Percentiles rank a stretch among this genome's conserved stretches.
Conservation (phyloP, 2,329 filamentous ascomycete species). For the Zalaria sp. region DNA sequence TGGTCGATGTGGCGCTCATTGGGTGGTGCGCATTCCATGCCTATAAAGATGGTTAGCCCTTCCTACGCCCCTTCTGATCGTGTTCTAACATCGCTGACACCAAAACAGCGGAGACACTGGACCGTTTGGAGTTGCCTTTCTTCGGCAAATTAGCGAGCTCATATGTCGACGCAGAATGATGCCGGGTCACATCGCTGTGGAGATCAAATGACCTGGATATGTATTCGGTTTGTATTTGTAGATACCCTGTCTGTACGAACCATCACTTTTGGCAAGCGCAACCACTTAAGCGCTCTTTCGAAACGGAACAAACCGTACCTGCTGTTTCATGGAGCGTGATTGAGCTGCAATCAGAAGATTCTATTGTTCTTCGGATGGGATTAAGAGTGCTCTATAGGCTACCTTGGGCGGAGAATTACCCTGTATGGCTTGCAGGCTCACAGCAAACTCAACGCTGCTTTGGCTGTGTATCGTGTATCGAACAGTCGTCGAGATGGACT, state of each 20-base stretch:
- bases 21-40: constrained; percentile 63
- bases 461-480: too few species aligned
- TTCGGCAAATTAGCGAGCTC: constrained; percentile 75
- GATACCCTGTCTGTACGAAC: neutral
- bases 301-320: too few species aligned
- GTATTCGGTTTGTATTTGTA: neutral
- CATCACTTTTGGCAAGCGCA: too few species aligned
- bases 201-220: neutral
- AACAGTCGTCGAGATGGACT: too few species aligned
- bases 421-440: too few species aligned
- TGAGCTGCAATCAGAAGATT: too few species aligned
- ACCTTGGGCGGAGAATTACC: too few species aligned
- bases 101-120: constrained; percentile 43
- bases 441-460: too few species aligned
- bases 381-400: too few species aligned
- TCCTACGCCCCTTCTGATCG: neutral
- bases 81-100: neutral
- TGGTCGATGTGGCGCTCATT: constrained; percentile 63
- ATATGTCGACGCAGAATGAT: constrained; percentile 78
- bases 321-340: too few species aligned
- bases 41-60: constrained; percentile 60
- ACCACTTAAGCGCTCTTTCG: too few species aligned
- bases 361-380: too few species aligned
- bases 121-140: constrained; percentile 71
- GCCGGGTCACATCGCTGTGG: neutral